Base-by-base conservation (phyloP, 2,329 filamentous ascomycete species). In the Botrytis fabae region DNA sequence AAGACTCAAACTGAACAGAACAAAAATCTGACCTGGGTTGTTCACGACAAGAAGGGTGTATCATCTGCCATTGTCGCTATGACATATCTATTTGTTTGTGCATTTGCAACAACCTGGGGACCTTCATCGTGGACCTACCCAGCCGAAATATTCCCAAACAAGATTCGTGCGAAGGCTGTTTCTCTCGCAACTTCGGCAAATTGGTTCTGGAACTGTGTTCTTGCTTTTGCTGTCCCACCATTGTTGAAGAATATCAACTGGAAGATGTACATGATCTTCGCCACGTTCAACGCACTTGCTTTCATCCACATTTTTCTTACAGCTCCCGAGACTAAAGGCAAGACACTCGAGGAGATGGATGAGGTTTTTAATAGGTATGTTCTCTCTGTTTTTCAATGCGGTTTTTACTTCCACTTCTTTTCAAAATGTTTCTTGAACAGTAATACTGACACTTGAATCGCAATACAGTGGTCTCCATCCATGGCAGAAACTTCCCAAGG, bases 271-370 rank as follows among this genome's bases (percentile, higher is more conserved):
- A 88, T 94, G 81, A 85, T 95, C 75, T 95, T 95, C 79, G 93
- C 87, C 20, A 86, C 89, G 25, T 93, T 94, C 84, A 92, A 92
- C 80, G 86, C 86, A 1, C 85, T 85, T 9, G 92, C 92, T 78
- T 89, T 90, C 59, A 80, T 94, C 69, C 91, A 73, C 18, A 73
- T 73, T 18, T 73, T 88, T 80, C 85, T 94, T 75, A 81, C 86
- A 25, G 89, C 89, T 77, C 91, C 91, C 0, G 86, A 93, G 82
- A 94, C 92, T 0, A 88, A 89, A 57, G 91, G 91, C 20, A 92
- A 90, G 82, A 92, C 91, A 0, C 87, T 95, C 1, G 92, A 95
- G 79, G 92, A 95, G 80, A 90, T 94, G 81, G 91, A 93, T 76
- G 88, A 88, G 22, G 90, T 94, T 75, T 95, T 95, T 80, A 85